Evolutionary conservation across 108 stramenopile genomes (phyloP).

Genomic region (Skeletonema tropicum): DNA sequence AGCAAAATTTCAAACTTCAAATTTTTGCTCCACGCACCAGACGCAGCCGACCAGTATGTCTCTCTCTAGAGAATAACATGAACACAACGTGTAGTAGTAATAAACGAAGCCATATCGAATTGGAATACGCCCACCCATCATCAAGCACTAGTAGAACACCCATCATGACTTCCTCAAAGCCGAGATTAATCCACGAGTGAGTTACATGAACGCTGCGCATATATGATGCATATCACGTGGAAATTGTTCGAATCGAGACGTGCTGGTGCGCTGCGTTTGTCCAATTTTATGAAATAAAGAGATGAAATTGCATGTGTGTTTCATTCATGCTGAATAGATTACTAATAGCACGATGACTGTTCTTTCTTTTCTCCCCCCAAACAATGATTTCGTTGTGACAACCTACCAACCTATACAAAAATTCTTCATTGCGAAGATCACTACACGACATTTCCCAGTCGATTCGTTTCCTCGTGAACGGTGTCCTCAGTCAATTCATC

Average conservation of each 20-base stretch:
- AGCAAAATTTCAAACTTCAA: background rate
- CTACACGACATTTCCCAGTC: conserved; percentile 71
- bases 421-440: conserved; percentile 32
- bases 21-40: too few relatives aligned
- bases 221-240: background rate
- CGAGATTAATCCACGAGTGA: conserved; percentile 44
- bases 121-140: conserved; percentile 3
- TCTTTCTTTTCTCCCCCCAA: background rate
- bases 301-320: too few relatives aligned
- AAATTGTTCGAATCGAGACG: background rate
- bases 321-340: background rate
- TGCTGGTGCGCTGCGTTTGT: conserved; percentile 4
- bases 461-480: conserved; percentile 79
- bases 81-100: background rate
- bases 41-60: too few relatives aligned
- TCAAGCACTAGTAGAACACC: background rate
- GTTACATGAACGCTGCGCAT: background rate
- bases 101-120: background rate
- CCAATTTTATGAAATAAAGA: background rate
- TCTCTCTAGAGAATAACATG: too few relatives aligned
- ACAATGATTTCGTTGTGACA: too few relatives aligned
- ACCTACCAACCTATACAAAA: background rate
- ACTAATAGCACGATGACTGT: background rate
- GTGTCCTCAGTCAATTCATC: conserved; percentile 67
- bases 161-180: conserved; percentile 8